Evolutionary conservation across 2,329 filamentous ascomycete genomes (phyloP), one percentile per base, ranked within the genome.

Genomic region (Colletotrichum sp.): DNA sequence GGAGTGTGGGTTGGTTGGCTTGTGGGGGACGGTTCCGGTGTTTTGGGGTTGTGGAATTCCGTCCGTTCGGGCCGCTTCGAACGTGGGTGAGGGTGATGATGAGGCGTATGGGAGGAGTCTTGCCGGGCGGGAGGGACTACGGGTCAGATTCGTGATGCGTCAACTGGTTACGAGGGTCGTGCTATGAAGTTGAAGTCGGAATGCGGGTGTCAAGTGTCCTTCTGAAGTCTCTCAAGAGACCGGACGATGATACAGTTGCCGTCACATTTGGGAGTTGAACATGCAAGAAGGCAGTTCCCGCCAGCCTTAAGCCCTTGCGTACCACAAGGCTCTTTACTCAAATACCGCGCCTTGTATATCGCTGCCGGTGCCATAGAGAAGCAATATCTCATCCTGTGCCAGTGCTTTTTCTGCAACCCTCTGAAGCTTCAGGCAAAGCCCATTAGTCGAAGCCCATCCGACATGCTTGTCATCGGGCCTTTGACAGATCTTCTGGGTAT

Each of bases 231-330:
- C 44, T 52, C n/a, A 21, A 13, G 10, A 52, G 18, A 44, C 0
- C 9, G 39, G 39, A 49, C 0, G 44, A 52, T 0, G 1, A 3
- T 8, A 13, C 10, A 52, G 44, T 13, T 52, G 1, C n/a, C 1
- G 3, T 52, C n/a, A n/a, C 4, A 52, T 13, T 52, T 24, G 44
- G n/a, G 12, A 52, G 10, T 52, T 52, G n/a, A 18, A 52, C 6
- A 21, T 52, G 44, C n/a, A 21, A 52, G n/a, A 52, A 13, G n/a
- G 44, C n/a, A 52, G 39, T 49, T n/a, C 9, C 39, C 18, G 39
- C 9, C 39, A 49, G 18, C 18, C 39, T n/a, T 10, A 49, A 49
- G 18, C 39, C 7, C 18, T 49, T 49, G 9, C 18, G 1, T 49
- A n/a, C 18, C 9, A 49, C 18, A 21, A 49, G 0, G 18, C 39